Conservation (phyloP, 1,139 yeast species). For the Taphrina confusa region DNA sequence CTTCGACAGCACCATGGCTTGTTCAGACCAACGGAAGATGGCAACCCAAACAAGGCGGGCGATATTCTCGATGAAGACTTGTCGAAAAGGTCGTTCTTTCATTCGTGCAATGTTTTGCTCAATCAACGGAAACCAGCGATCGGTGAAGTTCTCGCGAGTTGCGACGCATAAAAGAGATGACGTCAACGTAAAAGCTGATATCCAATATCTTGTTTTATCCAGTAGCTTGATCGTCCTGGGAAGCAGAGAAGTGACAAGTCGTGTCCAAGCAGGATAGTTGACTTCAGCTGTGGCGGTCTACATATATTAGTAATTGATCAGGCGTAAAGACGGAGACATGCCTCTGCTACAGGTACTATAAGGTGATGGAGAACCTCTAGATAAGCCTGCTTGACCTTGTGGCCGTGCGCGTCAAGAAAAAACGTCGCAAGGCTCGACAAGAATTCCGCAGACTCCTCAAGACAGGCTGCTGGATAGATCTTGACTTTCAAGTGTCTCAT, state of each 20-base stretch:
- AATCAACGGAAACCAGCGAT: constrained; percentile 70
- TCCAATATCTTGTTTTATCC: constrained; percentile 65
- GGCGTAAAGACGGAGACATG: not conserved
- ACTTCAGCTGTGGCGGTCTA: constrained; percentile 83
- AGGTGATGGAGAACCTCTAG: constrained; percentile 79
- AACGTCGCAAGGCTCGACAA: constrained; percentile 82
- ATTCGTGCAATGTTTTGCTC: constrained; percentile 52
- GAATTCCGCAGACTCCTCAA: constrained; percentile 92
- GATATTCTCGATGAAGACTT: constrained; percentile 63
- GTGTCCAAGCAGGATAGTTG: constrained; percentile 93
- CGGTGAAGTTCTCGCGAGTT: constrained; percentile 71
- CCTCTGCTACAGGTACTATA: constrained; percentile 72
- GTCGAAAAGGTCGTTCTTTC: constrained; percentile 56
- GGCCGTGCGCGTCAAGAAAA: constrained; percentile 65
- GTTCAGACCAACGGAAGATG: constrained; percentile 80
- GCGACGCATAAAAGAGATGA: constrained; percentile 79
- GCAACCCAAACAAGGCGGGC: constrained; percentile 87
- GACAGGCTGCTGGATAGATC: constrained; percentile 78
- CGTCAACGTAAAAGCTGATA: constrained; percentile 66
- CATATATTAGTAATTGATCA: not conserved
- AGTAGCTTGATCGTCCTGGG: constrained; percentile 54
- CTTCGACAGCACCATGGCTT: constrained; percentile 80
- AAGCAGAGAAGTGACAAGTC: constrained; percentile 67
- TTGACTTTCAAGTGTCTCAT: constrained; percentile 80
- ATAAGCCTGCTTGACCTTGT: constrained; percentile 67